Conservation (phyloP, 2,329 filamentous ascomycete genomes). For the Podosphaera fusca region DNA sequence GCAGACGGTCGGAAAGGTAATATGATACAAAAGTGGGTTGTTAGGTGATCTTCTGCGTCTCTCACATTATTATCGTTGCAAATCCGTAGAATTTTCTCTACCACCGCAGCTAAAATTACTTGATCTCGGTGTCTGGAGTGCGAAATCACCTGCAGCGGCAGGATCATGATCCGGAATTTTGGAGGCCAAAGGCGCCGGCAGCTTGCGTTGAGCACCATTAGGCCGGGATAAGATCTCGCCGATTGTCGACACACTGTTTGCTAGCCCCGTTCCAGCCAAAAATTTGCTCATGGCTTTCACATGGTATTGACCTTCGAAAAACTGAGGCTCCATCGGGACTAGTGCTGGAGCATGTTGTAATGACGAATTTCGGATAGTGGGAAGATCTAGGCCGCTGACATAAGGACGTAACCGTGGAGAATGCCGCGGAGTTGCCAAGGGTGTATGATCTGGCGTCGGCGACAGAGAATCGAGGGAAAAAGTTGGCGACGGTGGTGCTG, state of each 20-base stretch:
- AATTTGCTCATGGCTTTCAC: constrained; percentile 13
- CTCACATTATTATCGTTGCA: neutral
- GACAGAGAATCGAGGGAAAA: constrained; percentile 92
- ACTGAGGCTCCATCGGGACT: constrained; percentile 38
- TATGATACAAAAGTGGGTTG: neutral
- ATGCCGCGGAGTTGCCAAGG: constrained; percentile 86
- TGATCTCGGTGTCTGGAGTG: constrained; percentile 45
- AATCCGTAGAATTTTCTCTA: neutral
- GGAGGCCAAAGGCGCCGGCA: constrained; percentile 76
- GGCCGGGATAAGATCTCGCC: constrained; percentile 81
- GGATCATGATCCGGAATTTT: constrained; percentile 77
- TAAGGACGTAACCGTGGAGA: constrained; percentile 69
- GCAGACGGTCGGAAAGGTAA: neutral
- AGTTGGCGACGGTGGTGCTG: constrained; percentile 82
- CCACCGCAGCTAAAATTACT: constrained; percentile 19
- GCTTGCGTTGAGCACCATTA: constrained; percentile 70
- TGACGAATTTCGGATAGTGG: constrained; percentile 56
- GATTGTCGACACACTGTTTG: constrained; percentile 49
- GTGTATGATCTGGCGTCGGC: constrained; percentile 92
- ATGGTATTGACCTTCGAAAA: constrained; percentile 18
- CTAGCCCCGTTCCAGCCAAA: constrained; percentile 8
- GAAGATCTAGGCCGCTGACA: constrained; percentile 53
- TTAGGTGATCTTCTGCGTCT: neutral
- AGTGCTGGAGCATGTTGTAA: constrained; percentile 41
- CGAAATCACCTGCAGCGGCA: constrained; percentile 35